A percentile compares a stretch with the other conserved stretches of the same genome.
Evolutionary conservation across 768 basidiomycete genomes (phyloP).

Genomic region (Leccinum ochraceum): DNA sequence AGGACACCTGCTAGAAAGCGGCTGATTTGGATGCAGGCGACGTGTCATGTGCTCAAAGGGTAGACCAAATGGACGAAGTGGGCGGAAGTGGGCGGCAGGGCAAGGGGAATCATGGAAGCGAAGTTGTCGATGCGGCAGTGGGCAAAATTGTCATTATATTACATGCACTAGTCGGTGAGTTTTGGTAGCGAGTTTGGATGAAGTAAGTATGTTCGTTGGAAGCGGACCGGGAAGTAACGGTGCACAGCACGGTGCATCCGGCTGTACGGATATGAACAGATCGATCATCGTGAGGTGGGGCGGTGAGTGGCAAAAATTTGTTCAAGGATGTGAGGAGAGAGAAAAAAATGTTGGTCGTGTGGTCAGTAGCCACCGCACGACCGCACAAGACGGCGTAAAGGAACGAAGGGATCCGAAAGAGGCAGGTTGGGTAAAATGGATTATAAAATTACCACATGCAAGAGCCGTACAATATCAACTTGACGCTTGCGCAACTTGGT

Average conservation of each 20-base stretch:
- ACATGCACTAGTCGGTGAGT: slow-evolving; percentile 14
- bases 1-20: slow-evolving; percentile 22
- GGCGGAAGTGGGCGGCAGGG: slow-evolving; percentile 28
- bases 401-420: slow-evolving; percentile 7
- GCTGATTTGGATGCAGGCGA: slow-evolving; percentile 28
- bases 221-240: slow-evolving; percentile 26
- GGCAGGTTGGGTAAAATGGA: slow-evolving; percentile 14
- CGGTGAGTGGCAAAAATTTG: slow-evolving; percentile 24
- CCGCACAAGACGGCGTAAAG: slow-evolving; percentile 6
- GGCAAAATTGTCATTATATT: slow-evolving; percentile 17
- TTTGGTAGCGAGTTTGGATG: slow-evolving; percentile 13
- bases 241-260: slow-evolving; percentile 26
- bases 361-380: slow-evolving; percentile 5
- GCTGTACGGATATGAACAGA: slow-evolving; percentile 35
- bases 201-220: slow-evolving; percentile 4
- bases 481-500: background rate
- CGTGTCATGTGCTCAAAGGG: slow-evolving; percentile 31
- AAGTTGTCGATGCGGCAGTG: slow-evolving; percentile 14
- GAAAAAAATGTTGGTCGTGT: background rate
- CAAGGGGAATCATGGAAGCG: slow-evolving; percentile 26
- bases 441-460: slow-evolving; percentile 13
- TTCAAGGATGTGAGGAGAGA: slow-evolving; percentile 8
- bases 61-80: slow-evolving; percentile 21
- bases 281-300: slow-evolving; percentile 15
- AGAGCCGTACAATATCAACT: slow-evolving; percentile 22